Base-by-base conservation (phyloP, 176 grass and related monocot species). In the Poa pratensis region DNA sequence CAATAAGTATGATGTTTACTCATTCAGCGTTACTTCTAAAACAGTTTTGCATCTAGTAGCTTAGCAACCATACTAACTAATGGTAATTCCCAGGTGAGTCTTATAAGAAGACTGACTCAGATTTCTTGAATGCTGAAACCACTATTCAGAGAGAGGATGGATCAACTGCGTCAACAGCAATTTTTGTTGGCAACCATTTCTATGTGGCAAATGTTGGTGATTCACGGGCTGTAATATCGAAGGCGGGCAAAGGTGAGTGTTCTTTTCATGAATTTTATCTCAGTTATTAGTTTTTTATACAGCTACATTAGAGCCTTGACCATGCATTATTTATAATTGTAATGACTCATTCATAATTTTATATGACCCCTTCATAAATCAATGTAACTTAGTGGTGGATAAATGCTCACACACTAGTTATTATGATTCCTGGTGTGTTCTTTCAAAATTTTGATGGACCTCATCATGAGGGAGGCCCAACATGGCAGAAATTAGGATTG, bases 141-240 rank as follows among this genome's bases (percentile, higher is more conserved):
- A 89, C 87, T 89, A 88, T 76, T 77, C 69, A 87, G 40, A 91
- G 89, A 82, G 92, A 91, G 42, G 90, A 84, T 81, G 94, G 94
- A 9, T 97, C 94, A 7, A 97, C 94, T 72, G 94, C 94, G 48
- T 97, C 92, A 69, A 91, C 94, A 52, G 94, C 94, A 66, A 57
- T 97, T 79, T 84, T 97, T 16, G 72, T 97, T 80, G 92, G 80
- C 69, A 97, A 89, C 68, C 88, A 85, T 75, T 83, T 97, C 23
- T 97, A 81, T 81, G 94, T 97, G 71, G 94, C 90, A 43, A 97
- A 97, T 92, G 92, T 97, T 91, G 94, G 94, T 49, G 94, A 97
- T 85, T 94, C 94, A 83, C 90, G 94, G 64, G 84, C 92, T 82
- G 81, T 97, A 57, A 83, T 97, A 80, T 97, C 94, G 73, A 94